Evolutionary conservation across 163 green algal genomes (phyloP).

Genomic region (Scenedesmus sp.): DNA sequence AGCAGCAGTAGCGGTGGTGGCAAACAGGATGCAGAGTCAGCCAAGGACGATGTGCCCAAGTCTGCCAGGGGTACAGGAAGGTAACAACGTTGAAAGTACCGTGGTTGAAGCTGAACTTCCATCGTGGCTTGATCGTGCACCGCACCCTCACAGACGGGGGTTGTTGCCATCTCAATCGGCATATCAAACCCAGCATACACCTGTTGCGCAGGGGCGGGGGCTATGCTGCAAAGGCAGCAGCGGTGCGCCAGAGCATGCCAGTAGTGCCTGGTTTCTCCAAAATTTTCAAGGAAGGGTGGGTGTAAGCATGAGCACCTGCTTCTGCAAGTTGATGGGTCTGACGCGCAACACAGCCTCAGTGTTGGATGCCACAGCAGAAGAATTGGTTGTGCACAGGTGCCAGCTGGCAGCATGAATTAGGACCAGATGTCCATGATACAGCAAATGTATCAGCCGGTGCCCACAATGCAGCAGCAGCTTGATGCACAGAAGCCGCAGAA

Average conservation of each 20-base stretch:
- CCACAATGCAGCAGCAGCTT: not conserved
- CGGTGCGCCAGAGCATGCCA: slow-evolving; percentile 37
- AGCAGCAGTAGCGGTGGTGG: not conserved
- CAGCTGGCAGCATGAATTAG: too few relatives aligned
- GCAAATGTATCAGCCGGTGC: too few relatives aligned
- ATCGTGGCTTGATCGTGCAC: not conserved
- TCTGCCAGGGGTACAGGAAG: not conserved
- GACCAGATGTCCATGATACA: too few relatives aligned
- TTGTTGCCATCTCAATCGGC: not conserved
- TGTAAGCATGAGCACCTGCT: not conserved
- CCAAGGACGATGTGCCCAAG: not conserved
- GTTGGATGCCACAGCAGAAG: too few relatives aligned
- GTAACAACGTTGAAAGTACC: not conserved
- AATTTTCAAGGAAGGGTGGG: slow-evolving; percentile 17
- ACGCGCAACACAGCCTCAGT: too few relatives aligned
- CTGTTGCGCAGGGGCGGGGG: not conserved
- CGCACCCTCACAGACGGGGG: not conserved
- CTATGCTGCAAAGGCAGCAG: not conserved
- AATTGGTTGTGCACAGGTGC: too few relatives aligned
- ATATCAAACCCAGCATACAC: not conserved
- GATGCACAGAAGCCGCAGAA: not conserved
- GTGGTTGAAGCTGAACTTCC: not conserved
- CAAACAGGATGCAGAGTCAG: not conserved
- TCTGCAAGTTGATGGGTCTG: not conserved
- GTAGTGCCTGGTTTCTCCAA: slow-evolving; percentile 9